These are phyloP conservation scores for Gigaspora rosea DNA, from an alignment of 192 early-diverging fungal genomes.

Conservation along the genomic window DNA sequence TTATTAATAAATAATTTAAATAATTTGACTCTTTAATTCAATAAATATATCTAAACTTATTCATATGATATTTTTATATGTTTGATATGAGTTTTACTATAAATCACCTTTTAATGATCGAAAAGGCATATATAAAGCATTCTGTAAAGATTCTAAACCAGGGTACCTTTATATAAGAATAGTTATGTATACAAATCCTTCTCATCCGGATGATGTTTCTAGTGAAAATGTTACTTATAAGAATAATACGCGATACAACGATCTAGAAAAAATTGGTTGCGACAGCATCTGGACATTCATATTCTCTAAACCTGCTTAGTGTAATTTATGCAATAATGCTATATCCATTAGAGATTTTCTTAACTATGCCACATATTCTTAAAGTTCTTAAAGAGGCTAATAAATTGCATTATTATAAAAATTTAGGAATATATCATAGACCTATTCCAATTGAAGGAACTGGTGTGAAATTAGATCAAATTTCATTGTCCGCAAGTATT, in stretches of 20 bases:
- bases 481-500: conserved; percentile 20
- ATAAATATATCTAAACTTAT: not conserved
- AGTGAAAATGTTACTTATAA: no score
- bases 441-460: conserved; percentile 39
- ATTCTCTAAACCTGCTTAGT: conserved; percentile 11
- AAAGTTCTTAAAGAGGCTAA: conserved; percentile 58
- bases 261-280: conserved; percentile 38
- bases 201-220: no score
- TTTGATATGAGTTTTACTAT: conserved; percentile 29
- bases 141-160: not conserved
- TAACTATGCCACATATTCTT: conserved; percentile 60
- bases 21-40: not conserved
- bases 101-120: conserved; percentile 42
- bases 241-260: not conserved
- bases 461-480: conserved; percentile 29
- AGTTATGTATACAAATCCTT: conserved; percentile 1
- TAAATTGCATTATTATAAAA: conserved; percentile 46
- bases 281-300: conserved; percentile 22
- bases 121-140: conserved; percentile 30
- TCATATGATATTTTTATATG: not conserved
- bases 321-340: conserved; percentile 35
- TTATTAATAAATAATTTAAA: not conserved
- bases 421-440: conserved; percentile 51
- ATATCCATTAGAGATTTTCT: conserved; percentile 51
- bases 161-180: conserved; percentile 1